phyloP scores from a whole-genome alignment of 495 filamentous ascomycete genomes.

The Podospora pseudocomata region DNA sequence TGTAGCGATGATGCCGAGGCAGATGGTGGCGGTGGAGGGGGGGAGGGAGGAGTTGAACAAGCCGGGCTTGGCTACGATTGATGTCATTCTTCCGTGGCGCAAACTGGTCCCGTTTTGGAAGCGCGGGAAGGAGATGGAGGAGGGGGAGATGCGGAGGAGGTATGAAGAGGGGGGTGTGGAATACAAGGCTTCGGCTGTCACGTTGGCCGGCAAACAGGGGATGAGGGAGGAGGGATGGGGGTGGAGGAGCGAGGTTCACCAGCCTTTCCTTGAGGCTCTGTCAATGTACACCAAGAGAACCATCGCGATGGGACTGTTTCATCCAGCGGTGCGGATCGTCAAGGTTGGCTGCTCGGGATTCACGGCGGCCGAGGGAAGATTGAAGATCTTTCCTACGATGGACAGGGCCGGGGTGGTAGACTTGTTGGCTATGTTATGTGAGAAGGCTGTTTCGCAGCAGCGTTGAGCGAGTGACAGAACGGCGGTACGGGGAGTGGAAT shows the following conservation, averaged over 20 bases:
- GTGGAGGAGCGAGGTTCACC: conserved; percentile 29
- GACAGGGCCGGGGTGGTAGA: conserved; percentile 11
- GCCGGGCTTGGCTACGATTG: conserved; percentile 40
- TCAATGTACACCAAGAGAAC: conserved; percentile 39
- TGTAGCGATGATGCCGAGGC: conserved; percentile 25
- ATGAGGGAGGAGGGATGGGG: conserved; percentile 46
- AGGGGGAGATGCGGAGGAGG: conserved; percentile 12
- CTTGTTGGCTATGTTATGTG: conserved; percentile 19
- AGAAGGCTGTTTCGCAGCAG: conserved; percentile 14
- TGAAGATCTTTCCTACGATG: conserved; percentile 40
- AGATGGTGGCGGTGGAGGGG: neutral
- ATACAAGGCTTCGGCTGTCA: conserved; percentile 33
- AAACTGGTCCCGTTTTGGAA: conserved; percentile 30
- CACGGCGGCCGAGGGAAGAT: conserved; percentile 39
- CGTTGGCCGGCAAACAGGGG: conserved; percentile 30
- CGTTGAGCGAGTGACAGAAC: too few relatives aligned
- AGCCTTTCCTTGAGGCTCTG: conserved; percentile 45
- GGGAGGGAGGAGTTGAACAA: neutral
- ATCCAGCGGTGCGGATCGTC: conserved; percentile 41
- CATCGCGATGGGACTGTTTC: conserved; percentile 42
- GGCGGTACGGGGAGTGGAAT: too few relatives aligned
- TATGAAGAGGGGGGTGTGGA: conserved; percentile 20
- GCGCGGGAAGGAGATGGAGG: conserved; percentile 1
- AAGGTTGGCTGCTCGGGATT: conserved; percentile 47
- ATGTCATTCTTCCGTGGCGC: conserved; percentile 38